Base-by-base conservation (phyloP, 208 protist genomes). In the Acanthamoeba sp. region DNA sequence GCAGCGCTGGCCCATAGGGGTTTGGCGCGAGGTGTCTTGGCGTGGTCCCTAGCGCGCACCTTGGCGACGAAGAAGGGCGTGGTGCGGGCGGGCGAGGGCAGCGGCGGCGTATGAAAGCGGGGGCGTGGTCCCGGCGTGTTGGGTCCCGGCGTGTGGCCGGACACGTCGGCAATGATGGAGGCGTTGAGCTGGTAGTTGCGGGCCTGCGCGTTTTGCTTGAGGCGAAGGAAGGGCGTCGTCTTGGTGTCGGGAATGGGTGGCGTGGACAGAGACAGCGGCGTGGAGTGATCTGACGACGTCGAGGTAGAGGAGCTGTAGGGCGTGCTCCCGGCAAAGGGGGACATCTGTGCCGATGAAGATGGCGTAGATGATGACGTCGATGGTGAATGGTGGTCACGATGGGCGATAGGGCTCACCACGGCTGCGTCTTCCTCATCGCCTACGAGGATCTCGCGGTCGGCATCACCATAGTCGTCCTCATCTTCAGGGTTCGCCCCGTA, bases 161-260 rank as follows among this genome's bases (percentile, higher is more conserved):
- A 27, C 38, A 38, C 34, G 34, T 80, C 62, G 29, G 6, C 62
- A 22, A 36, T 10, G n/a, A 69, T 36, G 62, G 29, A 69, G n/a
- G 62, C 24, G 71, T 38, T 40, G 40, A 80, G 71, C 1, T 40
- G 40, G 20, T 78, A 16, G 40, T 42, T 48, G 38, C 9, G n/a
- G 71, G 32, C 36, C 20, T 45, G 4, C 12, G 62, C n/a, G 29
- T 80, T 38, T 24, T 22, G 71, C 32, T 80, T 80, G 18, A 80
- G 71, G 12, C 71, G 71, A 29, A 78, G 40, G 71, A 80, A 48
- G 40, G 71, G 71, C 1, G 62, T 69, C 20, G 71, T 80, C 71
- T 80, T 80, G 20, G 71, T 80, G 32, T 80, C 16, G 24, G 71
- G 71, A 22, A 80, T 80, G 20, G 71, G 71, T 22, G 71, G 71